A percentile compares a stretch with the other conserved stretches of the same genome.
Evolutionary conservation across 148 eudicot species (phyloP).

Genomic region (Camellia granthamiana): DNA sequence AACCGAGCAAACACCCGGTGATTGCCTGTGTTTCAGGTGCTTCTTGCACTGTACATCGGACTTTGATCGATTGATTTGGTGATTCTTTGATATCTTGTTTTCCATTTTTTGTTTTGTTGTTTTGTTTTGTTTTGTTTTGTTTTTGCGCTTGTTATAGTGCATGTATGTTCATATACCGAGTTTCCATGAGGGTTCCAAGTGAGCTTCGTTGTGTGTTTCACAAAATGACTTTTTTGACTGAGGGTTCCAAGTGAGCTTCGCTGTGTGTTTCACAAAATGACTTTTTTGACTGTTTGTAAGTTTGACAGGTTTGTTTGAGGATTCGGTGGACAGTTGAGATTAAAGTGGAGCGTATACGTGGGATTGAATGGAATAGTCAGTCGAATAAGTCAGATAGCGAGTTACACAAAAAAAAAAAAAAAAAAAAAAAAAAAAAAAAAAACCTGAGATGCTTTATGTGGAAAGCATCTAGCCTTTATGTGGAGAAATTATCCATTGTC

Average conservation of each 20-base stretch:
- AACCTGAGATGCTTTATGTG: no score
- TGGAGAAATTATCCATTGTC: no score
- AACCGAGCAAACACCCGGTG: slow-evolving; percentile 70
- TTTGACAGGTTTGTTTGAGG: slow-evolving; percentile 8
- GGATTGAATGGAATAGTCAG: background rate
- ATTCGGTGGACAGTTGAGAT: background rate
- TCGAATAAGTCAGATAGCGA: no score
- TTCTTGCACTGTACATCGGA: slow-evolving; percentile 41
- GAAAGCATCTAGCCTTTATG: no score
- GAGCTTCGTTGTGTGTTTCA: slow-evolving; percentile 42
- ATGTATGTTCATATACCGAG: background rate
- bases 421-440: no score
- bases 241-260: slow-evolving; percentile 42
- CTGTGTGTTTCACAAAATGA: slow-evolving; percentile 26
- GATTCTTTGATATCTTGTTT: background rate
- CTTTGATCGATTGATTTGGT: slow-evolving; percentile 15
- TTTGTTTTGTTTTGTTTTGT: no score
- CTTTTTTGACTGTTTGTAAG: slow-evolving; percentile 22
- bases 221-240: slow-evolving; percentile 18
- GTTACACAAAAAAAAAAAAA: no score
- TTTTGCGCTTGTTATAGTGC: no score
- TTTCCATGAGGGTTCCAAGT: slow-evolving; percentile 45
- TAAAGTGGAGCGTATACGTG: background rate
- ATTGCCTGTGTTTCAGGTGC: slow-evolving; percentile 69
- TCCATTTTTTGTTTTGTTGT: slow-evolving; percentile 7